Evolutionary conservation across 129 eudicot genomes (phyloP).

Genomic region (Saussurea involucrata): DNA sequence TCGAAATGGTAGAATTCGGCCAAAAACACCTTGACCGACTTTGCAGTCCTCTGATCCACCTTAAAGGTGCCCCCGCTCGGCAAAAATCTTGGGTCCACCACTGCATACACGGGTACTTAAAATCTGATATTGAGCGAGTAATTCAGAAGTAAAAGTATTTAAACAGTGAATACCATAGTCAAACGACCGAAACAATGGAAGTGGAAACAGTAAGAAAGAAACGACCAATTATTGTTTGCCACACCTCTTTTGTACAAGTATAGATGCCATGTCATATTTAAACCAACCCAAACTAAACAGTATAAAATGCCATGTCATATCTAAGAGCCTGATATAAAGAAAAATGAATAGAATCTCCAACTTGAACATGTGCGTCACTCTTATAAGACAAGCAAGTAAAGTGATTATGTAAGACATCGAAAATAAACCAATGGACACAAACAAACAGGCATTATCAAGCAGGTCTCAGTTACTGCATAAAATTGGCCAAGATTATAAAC

Average conservation of each 20-base stretch:
- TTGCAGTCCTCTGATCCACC: too few relatives aligned
- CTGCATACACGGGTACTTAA: not conserved
- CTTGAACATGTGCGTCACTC: not conserved
- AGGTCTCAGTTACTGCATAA: not conserved
- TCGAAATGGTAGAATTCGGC: too few relatives aligned
- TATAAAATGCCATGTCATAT: not conserved
- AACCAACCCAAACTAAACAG: not conserved
- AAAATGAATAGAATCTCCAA: not conserved
- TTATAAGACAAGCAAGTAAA: not conserved
- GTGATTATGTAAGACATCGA: too few relatives aligned
- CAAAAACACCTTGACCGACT: too few relatives aligned
- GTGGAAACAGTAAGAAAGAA: not conserved
- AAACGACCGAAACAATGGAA: not conserved
- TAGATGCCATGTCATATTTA: not conserved
- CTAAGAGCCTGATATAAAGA: not conserved
- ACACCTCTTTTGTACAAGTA: not conserved
- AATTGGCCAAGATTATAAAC: not conserved
- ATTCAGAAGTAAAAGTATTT: not conserved
- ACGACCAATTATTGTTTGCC: not conserved
- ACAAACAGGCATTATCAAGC: not conserved
- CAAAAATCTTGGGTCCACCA: too few relatives aligned
- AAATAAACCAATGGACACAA: not conserved
- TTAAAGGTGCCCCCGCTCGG: too few relatives aligned
- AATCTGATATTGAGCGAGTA: not conserved
- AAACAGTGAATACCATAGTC: not conserved